A percentile compares a stretch with the other conserved stretches of the same genome.
phyloP scores from a whole-genome alignment of 106 monocot species.

The Amphibolis antarctica region DNA sequence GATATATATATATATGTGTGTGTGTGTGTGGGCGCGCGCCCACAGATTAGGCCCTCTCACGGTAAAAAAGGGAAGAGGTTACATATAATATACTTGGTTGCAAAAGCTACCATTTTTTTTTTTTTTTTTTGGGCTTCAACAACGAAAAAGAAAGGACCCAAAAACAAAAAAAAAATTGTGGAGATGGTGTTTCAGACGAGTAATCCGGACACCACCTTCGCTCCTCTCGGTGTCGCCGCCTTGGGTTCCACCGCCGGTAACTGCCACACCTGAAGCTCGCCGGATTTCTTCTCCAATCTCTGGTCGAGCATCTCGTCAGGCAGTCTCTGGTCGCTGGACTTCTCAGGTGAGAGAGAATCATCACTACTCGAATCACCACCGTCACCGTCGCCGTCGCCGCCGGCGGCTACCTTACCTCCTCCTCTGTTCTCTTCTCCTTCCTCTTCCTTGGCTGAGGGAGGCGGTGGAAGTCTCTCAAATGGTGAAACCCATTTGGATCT shows the following conservation, averaged over 20 bases:
- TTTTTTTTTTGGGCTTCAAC: no score
- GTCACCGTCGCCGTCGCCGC: no score
- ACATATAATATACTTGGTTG: neutral
- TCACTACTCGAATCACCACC: neutral
- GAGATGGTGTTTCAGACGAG: conserved; percentile 6
- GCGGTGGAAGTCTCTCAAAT: conserved; percentile 1
- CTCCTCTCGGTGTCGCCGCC: conserved; percentile 1
- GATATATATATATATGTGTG: no score
- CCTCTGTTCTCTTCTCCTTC: neutral
- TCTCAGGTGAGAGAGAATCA: neutral
- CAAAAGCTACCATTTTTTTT: neutral
- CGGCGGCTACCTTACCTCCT: no score
- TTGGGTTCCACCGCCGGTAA: conserved; percentile 29
- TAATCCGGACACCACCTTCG: conserved; percentile 40
- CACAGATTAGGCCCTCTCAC: neutral
- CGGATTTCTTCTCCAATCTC: conserved; percentile 9
- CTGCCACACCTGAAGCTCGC: conserved; percentile 16
- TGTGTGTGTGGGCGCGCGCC: no score
- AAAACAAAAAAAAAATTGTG: no score
- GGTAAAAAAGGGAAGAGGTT: neutral
- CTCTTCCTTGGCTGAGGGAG: neutral
- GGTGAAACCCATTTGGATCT: conserved; percentile 52
- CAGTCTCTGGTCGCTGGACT: no score
- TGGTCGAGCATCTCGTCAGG: conserved; percentile 1
- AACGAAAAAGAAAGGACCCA: neutral